Evolutionary conservation across 2,329 filamentous ascomycete species (phyloP).

Genomic region (Neonectria sp.): DNA sequence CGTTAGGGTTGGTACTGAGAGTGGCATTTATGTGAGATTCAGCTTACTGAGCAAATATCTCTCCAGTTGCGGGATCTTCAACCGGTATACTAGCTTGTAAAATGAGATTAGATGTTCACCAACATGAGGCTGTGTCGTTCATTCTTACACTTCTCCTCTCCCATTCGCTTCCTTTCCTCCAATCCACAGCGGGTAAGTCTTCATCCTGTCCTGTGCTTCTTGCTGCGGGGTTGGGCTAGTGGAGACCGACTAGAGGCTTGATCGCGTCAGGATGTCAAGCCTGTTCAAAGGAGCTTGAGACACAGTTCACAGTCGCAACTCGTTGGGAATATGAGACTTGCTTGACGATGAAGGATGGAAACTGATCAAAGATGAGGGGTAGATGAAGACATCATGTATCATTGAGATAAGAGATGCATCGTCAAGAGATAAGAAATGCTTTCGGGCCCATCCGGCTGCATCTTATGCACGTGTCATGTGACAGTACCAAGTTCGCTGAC

Average conservation of each 20-base stretch:
- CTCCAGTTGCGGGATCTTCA: conserved; percentile 68
- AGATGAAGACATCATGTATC: not conserved
- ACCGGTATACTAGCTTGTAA: conserved; percentile 61
- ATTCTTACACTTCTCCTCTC: conserved; percentile 61
- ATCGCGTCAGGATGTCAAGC: too few relatives aligned
- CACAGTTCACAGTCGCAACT: not conserved
- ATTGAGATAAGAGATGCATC: not conserved
- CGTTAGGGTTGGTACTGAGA: not conserved
- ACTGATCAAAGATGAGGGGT: not conserved
- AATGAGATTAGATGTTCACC: not conserved
- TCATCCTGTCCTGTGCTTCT: conserved; percentile 2
- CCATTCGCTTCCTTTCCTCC: conserved; percentile 51
- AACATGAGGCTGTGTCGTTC: conserved; percentile 21
- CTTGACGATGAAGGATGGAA: not conserved
- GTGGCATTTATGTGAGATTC: not conserved
- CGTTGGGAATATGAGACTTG: not conserved
- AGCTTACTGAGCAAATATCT: conserved; percentile 65
- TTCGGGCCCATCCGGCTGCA: too few relatives aligned
- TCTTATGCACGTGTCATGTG: too few relatives aligned
- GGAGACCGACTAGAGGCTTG: too few relatives aligned
- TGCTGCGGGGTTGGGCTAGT: not conserved
- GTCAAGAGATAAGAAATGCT: not conserved
- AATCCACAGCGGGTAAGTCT: conserved; percentile 43
- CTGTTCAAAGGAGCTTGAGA: too few relatives aligned
- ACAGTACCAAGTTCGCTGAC: too few relatives aligned